A percentile compares a stretch with the other conserved stretches of the same genome.
These are phyloP conservation scores for Primulina huaijiensis DNA, from an alignment of 257 asterid species.

Conservation along the genomic window DNA sequence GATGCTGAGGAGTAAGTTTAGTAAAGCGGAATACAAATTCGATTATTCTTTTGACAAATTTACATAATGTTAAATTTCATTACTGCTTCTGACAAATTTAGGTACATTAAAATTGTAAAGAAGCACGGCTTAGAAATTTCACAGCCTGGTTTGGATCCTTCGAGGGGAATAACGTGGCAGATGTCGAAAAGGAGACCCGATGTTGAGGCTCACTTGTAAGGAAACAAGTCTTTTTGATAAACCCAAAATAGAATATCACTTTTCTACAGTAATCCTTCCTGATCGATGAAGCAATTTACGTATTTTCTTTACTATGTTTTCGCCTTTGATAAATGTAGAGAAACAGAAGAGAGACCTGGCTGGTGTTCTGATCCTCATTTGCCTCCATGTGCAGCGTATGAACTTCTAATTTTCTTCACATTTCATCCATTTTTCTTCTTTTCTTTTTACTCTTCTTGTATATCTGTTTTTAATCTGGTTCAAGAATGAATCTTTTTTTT, in stretches of 20 bases:
- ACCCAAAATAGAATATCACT: background rate
- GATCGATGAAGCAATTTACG: background rate
- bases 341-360: slow-evolving; percentile 60
- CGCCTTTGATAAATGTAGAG: slow-evolving; percentile 35
- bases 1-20: slow-evolving; percentile 70
- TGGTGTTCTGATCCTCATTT: slow-evolving; percentile 67
- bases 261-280: background rate
- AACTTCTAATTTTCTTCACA: background rate
- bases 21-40: background rate
- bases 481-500: background rate
- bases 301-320: slow-evolving; percentile 5
- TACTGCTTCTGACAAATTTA: slow-evolving; percentile 16
- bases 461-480: background rate
- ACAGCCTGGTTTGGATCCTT: no score
- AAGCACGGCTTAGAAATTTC: slow-evolving; percentile 76
- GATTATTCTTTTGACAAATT: slow-evolving; percentile 1
- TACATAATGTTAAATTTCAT: slow-evolving; percentile 4
- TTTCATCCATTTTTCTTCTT: no score
- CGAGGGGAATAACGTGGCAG: slow-evolving; percentile 55
- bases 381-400: slow-evolving; percentile 92
- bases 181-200: slow-evolving; percentile 60
- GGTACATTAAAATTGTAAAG: slow-evolving; percentile 69
- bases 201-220: slow-evolving; percentile 73
- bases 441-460: no score
- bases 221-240: background rate